These are phyloP conservation scores for Perkinsus marinus DNA, from an alignment of 169 alveolate species.

Conservation along the genomic window DNA sequence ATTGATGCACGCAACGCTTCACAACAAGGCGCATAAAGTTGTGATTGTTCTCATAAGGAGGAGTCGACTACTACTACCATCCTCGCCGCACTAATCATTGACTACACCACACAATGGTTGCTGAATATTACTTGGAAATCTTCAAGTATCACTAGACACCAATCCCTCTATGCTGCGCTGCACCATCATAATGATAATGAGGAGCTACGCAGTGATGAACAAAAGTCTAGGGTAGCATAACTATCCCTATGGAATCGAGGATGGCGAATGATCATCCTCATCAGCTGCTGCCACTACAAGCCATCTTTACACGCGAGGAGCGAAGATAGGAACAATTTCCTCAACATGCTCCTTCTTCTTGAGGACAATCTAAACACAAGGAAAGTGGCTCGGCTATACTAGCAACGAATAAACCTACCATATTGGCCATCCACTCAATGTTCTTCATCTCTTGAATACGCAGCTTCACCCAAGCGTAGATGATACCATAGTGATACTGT, in stretches of 20 bases:
- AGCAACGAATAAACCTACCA: constrained; percentile 39
- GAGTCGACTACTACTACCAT: neutral
- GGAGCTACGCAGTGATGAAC: neutral
- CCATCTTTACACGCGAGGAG: constrained; percentile 18
- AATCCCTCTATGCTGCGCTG: neutral
- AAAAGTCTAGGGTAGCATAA: neutral
- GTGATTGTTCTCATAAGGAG: neutral
- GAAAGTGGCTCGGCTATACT: neutral
- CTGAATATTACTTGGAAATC: neutral
- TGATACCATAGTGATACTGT: constrained; percentile 77
- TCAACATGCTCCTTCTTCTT: constrained; percentile 61
- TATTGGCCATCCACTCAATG: constrained; percentile 91
- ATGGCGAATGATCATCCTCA: neutral
- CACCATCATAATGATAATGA: neutral
- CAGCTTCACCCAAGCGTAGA: constrained; percentile 92
- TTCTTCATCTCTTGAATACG: constrained; percentile 94
- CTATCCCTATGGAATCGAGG: neutral
- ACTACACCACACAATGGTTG: neutral
- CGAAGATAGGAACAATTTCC: constrained; percentile 62
- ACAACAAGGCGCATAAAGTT: neutral
- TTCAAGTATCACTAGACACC: neutral
- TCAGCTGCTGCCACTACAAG: neutral
- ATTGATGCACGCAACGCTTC: no score
- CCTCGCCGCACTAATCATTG: neutral
- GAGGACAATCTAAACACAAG: constrained; percentile 29